Base-by-base conservation (phyloP, 768 basidiomycete species). In the Termitomyces sp. region DNA sequence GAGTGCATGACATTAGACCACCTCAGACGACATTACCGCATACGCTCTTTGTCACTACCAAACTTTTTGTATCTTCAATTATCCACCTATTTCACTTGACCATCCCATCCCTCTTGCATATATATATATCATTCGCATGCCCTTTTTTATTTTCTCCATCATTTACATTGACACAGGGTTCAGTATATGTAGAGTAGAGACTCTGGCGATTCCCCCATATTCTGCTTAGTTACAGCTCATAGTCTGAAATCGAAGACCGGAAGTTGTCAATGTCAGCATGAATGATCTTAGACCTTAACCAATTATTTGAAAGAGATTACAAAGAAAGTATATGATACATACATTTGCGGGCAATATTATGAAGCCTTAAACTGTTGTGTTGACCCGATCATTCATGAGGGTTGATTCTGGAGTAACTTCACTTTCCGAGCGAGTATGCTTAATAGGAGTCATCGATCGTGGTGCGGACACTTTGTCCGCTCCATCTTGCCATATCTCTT, bases 401-500 rank as follows among this genome's bases (percentile, higher is more conserved):
- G 49, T 50, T 6, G 48, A 12, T 38, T 26, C 35, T 24, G 24
- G 37, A 14, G 37, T 6, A 28, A 40, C 24, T 38, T 14, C 30
- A 43, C 34, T 44, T 34, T 48, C 54, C 4, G 47, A 37, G 35
- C 19, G 37, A 21, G 5, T 28, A 19, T 45, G 54, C n/a, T 45
- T 24, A 8, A 38, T 42, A 26, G 48, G 54, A 12, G 49, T 40
- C 37, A 41, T 40, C 15, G 59, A 52, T 14, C 60, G 58, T 15
- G 58, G 45, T n/a, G 45, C 45, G 2, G 58, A 60, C 11, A 57
- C 43, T 45, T 56, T 54, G 49, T 57, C 51, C 24, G 66, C 66
- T 12, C 66, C 70, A 26, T 71, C 66, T 50, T 66, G 66, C 76
- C 73, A 75, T 17, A 70, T 59, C n/a, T 71, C 64, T 28, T 67